Base-by-base conservation (phyloP, 352 stramenopile species). In the Globisporangium abappressorium region DNA sequence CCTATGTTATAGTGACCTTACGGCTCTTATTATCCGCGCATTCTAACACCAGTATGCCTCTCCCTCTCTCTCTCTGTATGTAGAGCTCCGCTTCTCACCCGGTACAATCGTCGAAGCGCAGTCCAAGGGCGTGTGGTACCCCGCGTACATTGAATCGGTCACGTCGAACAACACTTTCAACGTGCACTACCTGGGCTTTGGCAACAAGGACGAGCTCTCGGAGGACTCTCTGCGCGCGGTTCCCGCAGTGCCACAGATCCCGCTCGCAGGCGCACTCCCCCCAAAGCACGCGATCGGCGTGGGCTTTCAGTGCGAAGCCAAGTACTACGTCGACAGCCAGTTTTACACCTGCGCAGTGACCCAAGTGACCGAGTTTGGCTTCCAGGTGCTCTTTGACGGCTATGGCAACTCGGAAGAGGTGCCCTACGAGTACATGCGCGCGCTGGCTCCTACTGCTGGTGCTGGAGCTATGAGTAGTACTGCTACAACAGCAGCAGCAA, bases 321-420 rank as follows among this genome's bases (percentile, higher is more conserved):
- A 92, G 72, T 96, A 94, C 72, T 94, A 93, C 56, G 82, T 81
- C 12, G 89, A 96, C 62, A 64, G 74, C 5, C 75, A 90, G 60
- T 91, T 89, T 59, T 97, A 97, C 72, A 65, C 78, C 57, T 90
- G 82, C 41, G 72, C 72, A 8, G 80, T 97, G 43, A 87, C 82
- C 11, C 76, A 83, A 18, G 66, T 89, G 26, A 96, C 90, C 7
- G 57, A 68, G 1, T 62, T 90, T 57, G 91, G 91, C 1, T 95
- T 92, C 69, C 87, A 88, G 34, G 85, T 97, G 58, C 70, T 93
- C n/a, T 97, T 96, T 66, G 82, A 91, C 15, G 80, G 85, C 51
- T 97, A 97, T 67, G 89, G 89, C 64, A 97, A 97, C 74, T 86
- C 81, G 54, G 91, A 97, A 68, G 91, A 97, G 72, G 87, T 97